Evolutionary conservation across 768 basidiomycete species (phyloP), one percentile per base, ranked within the genome.

Genomic region (Boletus reticulatus): DNA sequence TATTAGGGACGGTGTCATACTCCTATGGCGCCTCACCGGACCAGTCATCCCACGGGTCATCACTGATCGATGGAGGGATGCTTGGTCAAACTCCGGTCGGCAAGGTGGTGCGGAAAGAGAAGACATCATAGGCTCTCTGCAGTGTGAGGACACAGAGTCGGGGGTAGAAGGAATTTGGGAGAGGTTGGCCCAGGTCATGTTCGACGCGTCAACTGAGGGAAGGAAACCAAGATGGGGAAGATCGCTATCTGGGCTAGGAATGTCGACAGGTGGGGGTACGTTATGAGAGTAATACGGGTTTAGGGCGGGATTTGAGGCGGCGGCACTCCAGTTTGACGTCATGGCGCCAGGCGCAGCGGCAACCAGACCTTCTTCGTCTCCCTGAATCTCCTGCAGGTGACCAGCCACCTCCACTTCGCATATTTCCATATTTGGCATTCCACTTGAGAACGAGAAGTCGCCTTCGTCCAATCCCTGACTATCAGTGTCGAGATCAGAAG

Each of bases 1-100:
- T 44, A 77, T 70, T 29, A 85, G 58, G 0, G 84, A 84, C 10
- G 89, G 89, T 9, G 89, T 92, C 80, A 87, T 88, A 68, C 87
- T 89, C 52, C 89, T 78, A 65, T 89, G 84, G 44, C 89, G 77
- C 49, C 88, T 75, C 44, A 84, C 77, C 11, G 88, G 85, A 11
- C 88, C 86, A n/a, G 79, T 65, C 13, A 76, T 80, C 8, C 52
- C 63, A 12, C 66, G 64, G 16, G 61, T 52, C 54, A 63, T 64
- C 17, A 60, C 48, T 13, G 67, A 63, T 16, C 61, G 64, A 41
- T 64, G 66, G 17, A 69, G 60, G 20, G 67, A 55, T n/a, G 57
- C 71, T 57, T 62, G 85, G 80, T 71, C 88, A 51, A 89, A 89
- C 11, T 75, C 75, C 45, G 80, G 79, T 68, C 87, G 84, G 63